Conservation (phyloP, 2,329 filamentous ascomycete genomes). For the Aspergillus hiratsukae region DNA sequence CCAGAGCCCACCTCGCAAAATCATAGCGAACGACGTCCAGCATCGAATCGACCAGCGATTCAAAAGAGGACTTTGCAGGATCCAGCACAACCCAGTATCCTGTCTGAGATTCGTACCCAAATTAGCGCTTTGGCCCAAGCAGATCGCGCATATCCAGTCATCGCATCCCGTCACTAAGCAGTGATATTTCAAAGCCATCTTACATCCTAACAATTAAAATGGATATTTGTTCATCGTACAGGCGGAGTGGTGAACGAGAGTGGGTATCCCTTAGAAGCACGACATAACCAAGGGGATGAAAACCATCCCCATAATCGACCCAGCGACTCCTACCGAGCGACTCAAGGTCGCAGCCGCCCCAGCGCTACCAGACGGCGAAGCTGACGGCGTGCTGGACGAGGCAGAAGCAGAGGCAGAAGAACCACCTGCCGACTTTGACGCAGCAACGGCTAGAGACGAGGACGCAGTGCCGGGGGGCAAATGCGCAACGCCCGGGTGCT, state of each 20-base stretch:
- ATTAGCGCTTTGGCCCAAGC: background rate
- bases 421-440: conserved; percentile 1
- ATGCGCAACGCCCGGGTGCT: conserved; percentile 3
- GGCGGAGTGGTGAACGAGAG: background rate
- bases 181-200: background rate
- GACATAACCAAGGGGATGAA: conserved; percentile 5
- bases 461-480: background rate
- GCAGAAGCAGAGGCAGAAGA: conserved; percentile 2
- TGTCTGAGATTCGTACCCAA: background rate
- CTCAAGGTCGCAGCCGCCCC: conserved; percentile 11
- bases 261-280: background rate
- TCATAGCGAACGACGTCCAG: background rate
- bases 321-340: conserved; percentile 11
- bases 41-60: background rate
- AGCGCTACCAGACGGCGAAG: conserved; percentile 12
- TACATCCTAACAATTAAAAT: background rate
- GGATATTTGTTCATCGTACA: background rate
- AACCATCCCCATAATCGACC: conserved; percentile 14
- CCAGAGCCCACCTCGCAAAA: background rate
- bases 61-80: background rate
- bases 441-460: background rate
- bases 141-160: background rate
- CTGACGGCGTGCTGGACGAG: background rate
- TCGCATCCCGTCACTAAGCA: background rate
- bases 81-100: background rate